phyloP scores from a whole-genome alignment of 139 green algal species.

The Micractinium sp. region DNA sequence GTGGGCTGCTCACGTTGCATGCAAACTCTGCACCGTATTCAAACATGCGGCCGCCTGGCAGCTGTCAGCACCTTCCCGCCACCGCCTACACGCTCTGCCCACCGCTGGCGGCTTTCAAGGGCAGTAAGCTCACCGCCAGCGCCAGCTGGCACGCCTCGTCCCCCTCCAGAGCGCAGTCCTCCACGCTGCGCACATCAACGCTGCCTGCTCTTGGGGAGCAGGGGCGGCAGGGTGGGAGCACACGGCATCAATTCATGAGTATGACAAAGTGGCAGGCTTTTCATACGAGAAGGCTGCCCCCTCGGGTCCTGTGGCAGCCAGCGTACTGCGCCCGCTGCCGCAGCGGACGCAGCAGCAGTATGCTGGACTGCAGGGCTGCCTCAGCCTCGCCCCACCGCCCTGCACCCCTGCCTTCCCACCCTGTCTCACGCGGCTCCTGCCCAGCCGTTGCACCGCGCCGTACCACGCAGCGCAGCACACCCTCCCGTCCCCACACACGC shows the following conservation, averaged over 20 bases:
- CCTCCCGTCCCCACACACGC: neutral
- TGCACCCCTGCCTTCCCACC: no score
- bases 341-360: no score
- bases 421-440: no score
- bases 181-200: slow-evolving; percentile 68
- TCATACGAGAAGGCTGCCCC: no score
- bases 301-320: neutral
- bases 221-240: neutral
- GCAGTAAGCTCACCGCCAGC: slow-evolving; percentile 35
- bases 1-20: no score
- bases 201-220: slow-evolving; percentile 42
- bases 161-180: slow-evolving; percentile 57
- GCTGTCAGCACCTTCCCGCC: no score
- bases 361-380: no score
- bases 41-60: neutral
- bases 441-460: no score
- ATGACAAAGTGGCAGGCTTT: neutral
- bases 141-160: slow-evolving; percentile 67
- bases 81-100: neutral
- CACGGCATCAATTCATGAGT: no score
- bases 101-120: neutral
- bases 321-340: no score
- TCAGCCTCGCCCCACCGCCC: no score
- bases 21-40: neutral
- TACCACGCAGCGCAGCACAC: no score